phyloP scores from a whole-genome alignment of 1,284 basidiomycete species.

The Abortiporus biennis region DNA sequence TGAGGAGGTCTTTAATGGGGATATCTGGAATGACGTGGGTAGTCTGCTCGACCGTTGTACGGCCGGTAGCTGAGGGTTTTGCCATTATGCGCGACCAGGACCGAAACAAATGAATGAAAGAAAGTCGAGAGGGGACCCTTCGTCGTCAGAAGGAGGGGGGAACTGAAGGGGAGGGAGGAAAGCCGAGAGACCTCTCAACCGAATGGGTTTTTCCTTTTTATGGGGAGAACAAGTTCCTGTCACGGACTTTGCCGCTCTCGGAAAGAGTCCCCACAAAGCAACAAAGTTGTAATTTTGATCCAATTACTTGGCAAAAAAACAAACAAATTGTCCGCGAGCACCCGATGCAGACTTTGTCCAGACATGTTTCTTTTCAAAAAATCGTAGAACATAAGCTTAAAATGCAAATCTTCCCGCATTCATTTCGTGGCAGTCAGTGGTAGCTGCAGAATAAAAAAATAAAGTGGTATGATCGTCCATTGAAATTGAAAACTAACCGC shows the following conservation, averaged over 20 bases:
- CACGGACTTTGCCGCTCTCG: slow-evolving; percentile 3
- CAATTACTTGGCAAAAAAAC: neutral
- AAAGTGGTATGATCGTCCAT: too few species aligned
- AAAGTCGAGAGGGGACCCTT: neutral
- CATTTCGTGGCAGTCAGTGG: too few species aligned
- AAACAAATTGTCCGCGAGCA: neutral
- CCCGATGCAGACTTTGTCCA: neutral
- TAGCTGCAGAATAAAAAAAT: too few species aligned
- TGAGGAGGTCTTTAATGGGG: slow-evolving; percentile 81
- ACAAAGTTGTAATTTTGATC: neutral
- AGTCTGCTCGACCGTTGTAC: slow-evolving; percentile 46
- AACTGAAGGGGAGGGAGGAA: slow-evolving; percentile 6
- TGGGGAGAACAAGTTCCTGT: slow-evolving; percentile 10
- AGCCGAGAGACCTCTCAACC: slow-evolving; percentile 7
- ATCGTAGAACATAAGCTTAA: too few species aligned
- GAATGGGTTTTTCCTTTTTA: slow-evolving; percentile 13
- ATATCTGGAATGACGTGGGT: slow-evolving; percentile 74
- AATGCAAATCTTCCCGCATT: too few species aligned
- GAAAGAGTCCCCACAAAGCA: neutral
- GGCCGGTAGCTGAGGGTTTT: slow-evolving; percentile 20
- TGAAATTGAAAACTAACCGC: too few species aligned
- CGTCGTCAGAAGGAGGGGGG: neutral
- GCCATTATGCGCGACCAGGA: slow-evolving; percentile 15
- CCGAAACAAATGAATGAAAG: slow-evolving; percentile 7
- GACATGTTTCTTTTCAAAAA: too few species aligned